phyloP scores from a whole-genome alignment of 257 asterid species.

The Apocynum venetum region DNA sequence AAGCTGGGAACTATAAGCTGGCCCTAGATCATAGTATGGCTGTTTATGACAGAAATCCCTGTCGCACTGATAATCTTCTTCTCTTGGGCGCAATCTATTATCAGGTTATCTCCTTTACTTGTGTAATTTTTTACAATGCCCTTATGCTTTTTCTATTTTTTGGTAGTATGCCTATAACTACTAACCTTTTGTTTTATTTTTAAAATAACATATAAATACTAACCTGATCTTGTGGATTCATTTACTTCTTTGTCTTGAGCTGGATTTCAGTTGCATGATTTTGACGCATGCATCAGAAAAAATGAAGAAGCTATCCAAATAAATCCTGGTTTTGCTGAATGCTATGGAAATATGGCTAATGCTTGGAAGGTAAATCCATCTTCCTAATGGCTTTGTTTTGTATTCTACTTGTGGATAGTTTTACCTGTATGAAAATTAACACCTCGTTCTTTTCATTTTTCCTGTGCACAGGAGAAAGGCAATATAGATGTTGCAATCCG shows the following conservation, averaged over 20 bases:
- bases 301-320: conserved; percentile 92
- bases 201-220: conserved; percentile 4
- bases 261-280: conserved; percentile 71
- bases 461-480: conserved; percentile 81
- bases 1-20: conserved; percentile 76
- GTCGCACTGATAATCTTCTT: conserved; percentile 95
- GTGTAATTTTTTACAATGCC: background rate
- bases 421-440: background rate
- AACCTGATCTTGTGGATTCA: conserved; percentile 9
- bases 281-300: conserved; percentile 78
- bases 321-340: conserved; percentile 95
- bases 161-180: background rate
- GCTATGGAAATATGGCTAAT: conserved; percentile 99
- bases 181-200: no score
- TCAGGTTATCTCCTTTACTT: conserved; percentile 48
- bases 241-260: conserved; percentile 7
- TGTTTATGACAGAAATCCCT: conserved; percentile 74
- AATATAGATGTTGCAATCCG: conserved; percentile 91
- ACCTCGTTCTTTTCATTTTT: conserved; percentile 5
- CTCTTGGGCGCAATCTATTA: conserved; percentile 86
- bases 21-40: conserved; percentile 90
- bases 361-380: conserved; percentile 78
- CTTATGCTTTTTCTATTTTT: background rate
- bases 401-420: background rate
- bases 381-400: conserved; percentile 14